phyloP scores from a whole-genome alignment of 2,329 filamentous ascomycete species.

The Diaporthe humulicola region DNA sequence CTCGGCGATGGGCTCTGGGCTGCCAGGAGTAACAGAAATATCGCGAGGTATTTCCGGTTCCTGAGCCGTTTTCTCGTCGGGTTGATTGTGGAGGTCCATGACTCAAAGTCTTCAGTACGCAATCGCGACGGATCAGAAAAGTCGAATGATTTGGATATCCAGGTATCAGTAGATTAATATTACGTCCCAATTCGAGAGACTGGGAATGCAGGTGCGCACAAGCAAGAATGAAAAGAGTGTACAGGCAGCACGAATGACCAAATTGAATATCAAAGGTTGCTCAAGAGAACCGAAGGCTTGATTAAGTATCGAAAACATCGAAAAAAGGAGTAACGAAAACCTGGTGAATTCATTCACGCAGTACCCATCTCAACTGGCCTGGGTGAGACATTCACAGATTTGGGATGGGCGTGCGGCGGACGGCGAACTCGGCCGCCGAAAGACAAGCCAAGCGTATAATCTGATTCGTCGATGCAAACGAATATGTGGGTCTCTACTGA shows the following conservation, averaged over 20 bases:
- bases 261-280: background rate
- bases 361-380: background rate
- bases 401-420: background rate
- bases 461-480: background rate
- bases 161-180: background rate
- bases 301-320: background rate
- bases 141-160: no score
- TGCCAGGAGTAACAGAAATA: no score
- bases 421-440: constrained; percentile 13
- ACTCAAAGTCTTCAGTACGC: background rate
- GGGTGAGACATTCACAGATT: background rate
- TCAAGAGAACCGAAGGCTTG: background rate
- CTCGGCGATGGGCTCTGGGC: background rate
- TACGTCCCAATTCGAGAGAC: background rate
- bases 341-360: background rate
- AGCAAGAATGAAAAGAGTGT: background rate
- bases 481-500: background rate
- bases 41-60: background rate
- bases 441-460: background rate
- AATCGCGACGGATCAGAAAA: background rate
- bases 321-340: no score
- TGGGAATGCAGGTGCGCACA: no score
- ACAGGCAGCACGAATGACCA: background rate
- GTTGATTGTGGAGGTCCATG: background rate
- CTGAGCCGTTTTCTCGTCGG: background rate